A percentile compares a stretch with the other conserved stretches of the same genome.
Evolutionary conservation across 2,329 filamentous ascomycete genomes (phyloP).

Genomic region (Fusarium aywerte): DNA sequence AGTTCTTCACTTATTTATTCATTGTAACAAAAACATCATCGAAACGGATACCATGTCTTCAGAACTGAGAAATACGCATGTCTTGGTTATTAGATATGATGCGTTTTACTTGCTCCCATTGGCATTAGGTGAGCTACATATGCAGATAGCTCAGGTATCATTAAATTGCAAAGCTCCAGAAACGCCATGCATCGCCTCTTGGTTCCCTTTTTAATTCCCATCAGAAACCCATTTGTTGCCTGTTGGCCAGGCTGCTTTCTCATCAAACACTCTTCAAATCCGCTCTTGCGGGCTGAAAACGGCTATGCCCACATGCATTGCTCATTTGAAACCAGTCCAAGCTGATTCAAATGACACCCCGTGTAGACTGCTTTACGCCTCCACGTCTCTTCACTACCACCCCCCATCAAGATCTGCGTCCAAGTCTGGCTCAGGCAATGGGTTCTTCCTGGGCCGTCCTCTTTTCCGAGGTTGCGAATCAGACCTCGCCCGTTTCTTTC

Average conservation of each 20-base stretch:
- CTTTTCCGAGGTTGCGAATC: constrained; percentile 61
- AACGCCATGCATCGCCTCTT: constrained; percentile 36
- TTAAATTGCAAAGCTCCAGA: constrained; percentile 36
- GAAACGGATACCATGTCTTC: not conserved
- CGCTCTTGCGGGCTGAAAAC: constrained; percentile 12
- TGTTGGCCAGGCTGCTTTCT: constrained; percentile 8
- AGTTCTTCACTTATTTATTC: not conserved
- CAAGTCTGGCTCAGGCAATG: constrained; percentile 51
- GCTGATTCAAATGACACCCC: constrained; percentile 11
- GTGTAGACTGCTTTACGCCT: constrained; percentile 17
- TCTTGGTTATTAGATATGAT: not conserved
- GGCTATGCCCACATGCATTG: constrained; percentile 25
- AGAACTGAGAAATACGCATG: not conserved
- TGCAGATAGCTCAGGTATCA: constrained; percentile 45
- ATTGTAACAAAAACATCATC: not conserved
- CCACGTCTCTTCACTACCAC: constrained; percentile 47
- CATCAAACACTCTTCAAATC: constrained; percentile 20
- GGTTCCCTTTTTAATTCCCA: constrained; percentile 6
- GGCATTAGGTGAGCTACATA: constrained; percentile 36
- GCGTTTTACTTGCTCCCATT: constrained; percentile 6
- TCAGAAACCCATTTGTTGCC: constrained; percentile 3
- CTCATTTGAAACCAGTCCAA: constrained; percentile 28
- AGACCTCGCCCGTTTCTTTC: constrained; percentile 69
- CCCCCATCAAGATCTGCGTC: constrained; percentile 53
- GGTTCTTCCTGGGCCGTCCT: constrained; percentile 62